phyloP scores from a whole-genome alignment of 1,284 basidiomycete genomes.

The Rhodotorula sp. region DNA sequence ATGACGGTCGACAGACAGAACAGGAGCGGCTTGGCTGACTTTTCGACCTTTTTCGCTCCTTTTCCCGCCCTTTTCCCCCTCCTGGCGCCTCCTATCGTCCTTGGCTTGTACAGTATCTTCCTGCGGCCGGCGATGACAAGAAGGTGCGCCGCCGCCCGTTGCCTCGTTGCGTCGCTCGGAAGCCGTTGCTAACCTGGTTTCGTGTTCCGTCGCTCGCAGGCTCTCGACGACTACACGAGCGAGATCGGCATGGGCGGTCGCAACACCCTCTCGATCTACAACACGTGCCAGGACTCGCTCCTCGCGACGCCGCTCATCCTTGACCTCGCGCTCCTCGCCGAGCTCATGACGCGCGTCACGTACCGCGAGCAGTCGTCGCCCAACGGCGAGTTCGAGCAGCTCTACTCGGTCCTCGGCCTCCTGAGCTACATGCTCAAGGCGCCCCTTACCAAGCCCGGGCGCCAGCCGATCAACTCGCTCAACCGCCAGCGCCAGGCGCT shows the following conservation, averaged over 20 bases:
- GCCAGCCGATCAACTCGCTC: conserved; percentile 92
- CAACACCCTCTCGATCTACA: conserved; percentile 68
- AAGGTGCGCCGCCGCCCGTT: too few species aligned
- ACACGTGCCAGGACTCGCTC: conserved; percentile 95
- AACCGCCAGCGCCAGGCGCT: conserved; percentile 92
- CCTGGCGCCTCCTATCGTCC: background rate
- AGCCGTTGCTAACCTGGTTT: too few species aligned
- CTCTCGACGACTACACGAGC: conserved; percentile 98
- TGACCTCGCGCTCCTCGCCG: conserved; percentile 89
- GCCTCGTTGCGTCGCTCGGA: too few species aligned
- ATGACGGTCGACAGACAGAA: too few species aligned
- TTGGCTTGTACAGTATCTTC: conserved; percentile 55
- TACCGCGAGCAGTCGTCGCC: conserved; percentile 62
- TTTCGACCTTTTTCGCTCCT: conserved; percentile 49
- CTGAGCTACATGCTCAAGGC: conserved; percentile 79
- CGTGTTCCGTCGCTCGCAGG: too few species aligned
- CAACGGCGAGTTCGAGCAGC: conserved; percentile 63
- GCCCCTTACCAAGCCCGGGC: conserved; percentile 92
- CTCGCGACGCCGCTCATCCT: conserved; percentile 94
- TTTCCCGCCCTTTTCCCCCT: conserved; percentile 21
- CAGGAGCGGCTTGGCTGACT: too few species aligned
- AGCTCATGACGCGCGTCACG: conserved; percentile 86
- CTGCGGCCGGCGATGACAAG: conserved; percentile 94
- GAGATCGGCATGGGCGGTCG: conserved; percentile 64
- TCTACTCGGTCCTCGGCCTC: conserved; percentile 85